A percentile compares a stretch with the other conserved stretches of the same genome.
Conservation (phyloP, 192 early-diverging fungal species). For the Backusella circina region DNA sequence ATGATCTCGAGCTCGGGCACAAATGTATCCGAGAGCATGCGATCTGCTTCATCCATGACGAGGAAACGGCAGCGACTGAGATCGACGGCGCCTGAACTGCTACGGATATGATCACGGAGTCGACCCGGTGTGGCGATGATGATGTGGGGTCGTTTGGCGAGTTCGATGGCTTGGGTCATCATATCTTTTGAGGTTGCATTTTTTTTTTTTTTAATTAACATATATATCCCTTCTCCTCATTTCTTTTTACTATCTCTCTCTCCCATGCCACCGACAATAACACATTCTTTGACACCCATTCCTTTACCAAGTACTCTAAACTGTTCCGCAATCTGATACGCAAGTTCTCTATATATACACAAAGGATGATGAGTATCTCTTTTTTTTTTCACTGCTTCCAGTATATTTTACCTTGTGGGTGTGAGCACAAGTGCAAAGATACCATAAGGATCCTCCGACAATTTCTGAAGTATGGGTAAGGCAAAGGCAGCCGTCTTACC, state of each 20-base stretch:
- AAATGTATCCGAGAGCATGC: slow-evolving; percentile 85
- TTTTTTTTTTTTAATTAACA: not conserved
- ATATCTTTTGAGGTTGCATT: slow-evolving; percentile 81
- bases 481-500: slow-evolving; percentile 99
- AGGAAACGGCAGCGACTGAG: slow-evolving; percentile 77
- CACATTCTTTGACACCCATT: slow-evolving; percentile 78
- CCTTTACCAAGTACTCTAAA: slow-evolving; percentile 89
- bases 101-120: slow-evolving; percentile 88
- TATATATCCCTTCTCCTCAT: not conserved
- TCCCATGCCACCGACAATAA: slow-evolving; percentile 91
- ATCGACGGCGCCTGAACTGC: slow-evolving; percentile 66
- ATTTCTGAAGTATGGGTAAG: slow-evolving; percentile 90
- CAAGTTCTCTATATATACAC: slow-evolving; percentile 72
- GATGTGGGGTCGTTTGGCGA: slow-evolving; percentile 83
- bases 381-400: not conserved
- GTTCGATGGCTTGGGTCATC: slow-evolving; percentile 89
- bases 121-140: slow-evolving; percentile 95
- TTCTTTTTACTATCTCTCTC: slow-evolving; percentile 2
- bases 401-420: slow-evolving; percentile 68
- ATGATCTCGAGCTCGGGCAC: slow-evolving; percentile 77
- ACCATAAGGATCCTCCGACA: slow-evolving; percentile 95
- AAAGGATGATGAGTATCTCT: not conserved
- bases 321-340: slow-evolving; percentile 98
- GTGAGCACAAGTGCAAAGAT: slow-evolving; percentile 95
- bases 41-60: slow-evolving; percentile 96